A percentile compares a stretch with the other conserved stretches of the same genome.
Conservation (phyloP, 225 moss, liverwort and hornwort genomes). For the Ulota crispa region DNA sequence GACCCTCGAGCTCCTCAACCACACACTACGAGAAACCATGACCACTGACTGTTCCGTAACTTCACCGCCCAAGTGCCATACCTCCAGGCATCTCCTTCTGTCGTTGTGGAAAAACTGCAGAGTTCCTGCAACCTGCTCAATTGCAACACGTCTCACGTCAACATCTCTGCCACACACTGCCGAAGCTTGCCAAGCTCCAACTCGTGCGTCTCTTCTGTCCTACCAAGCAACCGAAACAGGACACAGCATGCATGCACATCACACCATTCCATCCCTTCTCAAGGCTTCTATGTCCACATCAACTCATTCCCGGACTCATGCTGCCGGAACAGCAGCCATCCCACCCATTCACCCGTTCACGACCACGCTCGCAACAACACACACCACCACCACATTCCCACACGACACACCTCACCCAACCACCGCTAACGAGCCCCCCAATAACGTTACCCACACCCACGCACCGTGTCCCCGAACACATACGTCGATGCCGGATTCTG, state of each 20-base stretch:
- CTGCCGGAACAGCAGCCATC: not conserved
- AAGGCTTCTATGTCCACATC: not conserved
- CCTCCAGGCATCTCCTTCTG: conserved; percentile 79
- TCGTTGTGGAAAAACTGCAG: conserved; percentile 75
- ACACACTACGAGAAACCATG: not conserved
- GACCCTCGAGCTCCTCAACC: not conserved
- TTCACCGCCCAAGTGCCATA: not conserved
- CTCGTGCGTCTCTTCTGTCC: not conserved
- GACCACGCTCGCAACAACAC: not conserved
- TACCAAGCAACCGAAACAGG: not conserved
- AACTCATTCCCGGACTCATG: not conserved
- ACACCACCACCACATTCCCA: no score
- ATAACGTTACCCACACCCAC: not conserved
- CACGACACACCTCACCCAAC: not conserved
- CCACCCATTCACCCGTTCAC: not conserved
- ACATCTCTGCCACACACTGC: not conserved
- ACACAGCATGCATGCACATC: not conserved
- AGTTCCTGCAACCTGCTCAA: conserved; percentile 77
- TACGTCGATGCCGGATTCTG: conserved; percentile 87
- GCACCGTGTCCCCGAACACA: conserved; percentile 84
- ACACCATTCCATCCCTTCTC: no score
- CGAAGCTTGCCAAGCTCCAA: not conserved
- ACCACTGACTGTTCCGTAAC: not conserved
- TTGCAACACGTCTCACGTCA: not conserved
- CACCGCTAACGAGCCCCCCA: not conserved